Percentiles rank a stretch among this genome's conserved stretches.
Evolutionary conservation across 2,329 filamentous ascomycete species (phyloP).

Genomic region (Dactylella cylindrospora): DNA sequence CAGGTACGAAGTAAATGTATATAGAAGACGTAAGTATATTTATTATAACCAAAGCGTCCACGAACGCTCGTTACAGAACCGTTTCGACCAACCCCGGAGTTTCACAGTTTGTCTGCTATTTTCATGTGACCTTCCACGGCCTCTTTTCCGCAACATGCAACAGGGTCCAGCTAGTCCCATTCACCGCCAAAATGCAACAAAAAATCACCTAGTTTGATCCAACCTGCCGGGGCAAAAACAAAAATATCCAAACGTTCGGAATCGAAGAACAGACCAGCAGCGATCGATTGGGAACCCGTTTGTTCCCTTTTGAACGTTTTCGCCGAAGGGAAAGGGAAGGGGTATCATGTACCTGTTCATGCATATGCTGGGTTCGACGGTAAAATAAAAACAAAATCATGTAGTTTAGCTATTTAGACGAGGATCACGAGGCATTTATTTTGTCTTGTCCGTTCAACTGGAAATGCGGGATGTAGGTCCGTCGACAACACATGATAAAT

Average conservation of each 20-base stretch:
- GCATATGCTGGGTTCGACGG: background rate
- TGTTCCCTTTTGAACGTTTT: constrained; percentile 3
- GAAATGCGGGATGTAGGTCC: constrained; percentile 44
- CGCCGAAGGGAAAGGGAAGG: constrained; percentile 8
- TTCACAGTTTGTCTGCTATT: constrained; percentile 10
- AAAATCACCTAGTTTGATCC: background rate
- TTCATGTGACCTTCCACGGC: no score
- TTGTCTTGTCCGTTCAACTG: constrained; percentile 5
- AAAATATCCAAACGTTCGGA: no score
- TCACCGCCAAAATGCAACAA: background rate
- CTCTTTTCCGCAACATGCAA: no score
- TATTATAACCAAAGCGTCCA: no score
- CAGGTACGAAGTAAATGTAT: no score
- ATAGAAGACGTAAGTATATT: no score
- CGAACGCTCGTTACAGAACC: constrained; percentile 17
- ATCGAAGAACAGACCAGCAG: no score
- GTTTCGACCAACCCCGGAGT: constrained; percentile 29
- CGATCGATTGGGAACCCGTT: constrained; percentile 4
- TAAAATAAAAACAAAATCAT: background rate
- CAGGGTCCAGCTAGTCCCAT: background rate
- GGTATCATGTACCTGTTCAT: constrained; percentile 14
- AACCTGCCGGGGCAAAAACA: constrained; percentile 1
- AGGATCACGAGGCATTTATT: background rate
- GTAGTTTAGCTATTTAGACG: background rate
- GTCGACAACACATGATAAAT: constrained; percentile 18